Conservation (phyloP, 176 grass and related monocot genomes). For the Pontederia paniculata region DNA sequence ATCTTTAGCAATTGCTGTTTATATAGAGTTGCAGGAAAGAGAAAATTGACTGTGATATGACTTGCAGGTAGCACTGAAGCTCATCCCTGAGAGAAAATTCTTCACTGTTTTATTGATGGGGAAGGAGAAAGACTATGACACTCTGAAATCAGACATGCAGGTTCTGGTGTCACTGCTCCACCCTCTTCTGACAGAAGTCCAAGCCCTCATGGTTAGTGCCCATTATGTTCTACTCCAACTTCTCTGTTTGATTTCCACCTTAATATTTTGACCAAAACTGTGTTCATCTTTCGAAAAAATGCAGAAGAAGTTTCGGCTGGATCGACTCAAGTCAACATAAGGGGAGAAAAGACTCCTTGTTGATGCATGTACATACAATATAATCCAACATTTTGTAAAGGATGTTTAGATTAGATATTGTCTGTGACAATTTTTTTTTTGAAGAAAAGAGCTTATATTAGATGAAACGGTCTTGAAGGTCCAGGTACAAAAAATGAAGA, state of each 20-base stretch:
- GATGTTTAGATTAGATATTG: too few species aligned
- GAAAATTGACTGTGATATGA: background rate
- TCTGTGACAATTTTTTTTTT: too few species aligned
- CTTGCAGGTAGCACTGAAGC: slow-evolving; percentile 64
- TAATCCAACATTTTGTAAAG: too few species aligned
- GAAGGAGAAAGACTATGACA: slow-evolving; percentile 20
- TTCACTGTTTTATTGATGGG: slow-evolving; percentile 33
- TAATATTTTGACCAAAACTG: background rate
- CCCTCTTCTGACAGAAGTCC: slow-evolving; percentile 52
- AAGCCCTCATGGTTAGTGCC: slow-evolving; percentile 47
- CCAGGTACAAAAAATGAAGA: too few species aligned
- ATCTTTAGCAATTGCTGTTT: background rate
- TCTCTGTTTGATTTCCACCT: background rate
- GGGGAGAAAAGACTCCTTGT: background rate
- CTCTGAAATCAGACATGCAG: slow-evolving; percentile 29
- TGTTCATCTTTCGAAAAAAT: slow-evolving; percentile 3
- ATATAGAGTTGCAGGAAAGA: background rate
- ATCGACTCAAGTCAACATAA: slow-evolving; percentile 75
- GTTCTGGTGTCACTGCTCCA: slow-evolving; percentile 30
- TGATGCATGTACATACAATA: too few species aligned
- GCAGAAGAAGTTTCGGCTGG: slow-evolving; percentile 61
- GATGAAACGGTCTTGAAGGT: too few species aligned
- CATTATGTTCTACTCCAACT: background rate
- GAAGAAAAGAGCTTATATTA: too few species aligned
- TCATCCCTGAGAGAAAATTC: slow-evolving; percentile 51